Evolutionary conservation across 371 early-diverging fungal genomes (phyloP).

Genomic region (Mucor velutinosus): DNA sequence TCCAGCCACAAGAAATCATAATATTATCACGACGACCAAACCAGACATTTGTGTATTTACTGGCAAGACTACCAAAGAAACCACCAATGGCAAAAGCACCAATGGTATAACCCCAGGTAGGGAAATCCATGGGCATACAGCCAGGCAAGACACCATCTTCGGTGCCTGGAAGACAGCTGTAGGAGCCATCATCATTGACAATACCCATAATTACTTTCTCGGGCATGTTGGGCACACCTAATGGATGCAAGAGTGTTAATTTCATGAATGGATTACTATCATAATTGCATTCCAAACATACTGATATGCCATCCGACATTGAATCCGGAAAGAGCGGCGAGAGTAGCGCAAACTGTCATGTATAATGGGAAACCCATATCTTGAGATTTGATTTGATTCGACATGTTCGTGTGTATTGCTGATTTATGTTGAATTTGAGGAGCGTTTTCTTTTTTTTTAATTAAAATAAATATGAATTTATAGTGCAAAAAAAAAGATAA

Average conservation of each 20-base stretch:
- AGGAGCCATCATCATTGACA: constrained; percentile 16
- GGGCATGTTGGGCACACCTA: constrained; percentile 55
- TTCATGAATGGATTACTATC: background rate
- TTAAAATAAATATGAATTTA: background rate
- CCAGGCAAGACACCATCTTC: constrained; percentile 31
- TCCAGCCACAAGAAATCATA: constrained; percentile 38
- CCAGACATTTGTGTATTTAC: constrained; percentile 41
- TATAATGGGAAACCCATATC: constrained; percentile 41
- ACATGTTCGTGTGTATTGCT: constrained; percentile 11
- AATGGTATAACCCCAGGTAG: constrained; percentile 50
- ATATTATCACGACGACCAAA: constrained; percentile 46
- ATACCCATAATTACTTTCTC: constrained; percentile 34
- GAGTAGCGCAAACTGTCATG: constrained; percentile 38
- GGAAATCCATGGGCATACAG: constrained; percentile 46
- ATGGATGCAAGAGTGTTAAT: constrained; percentile 4
- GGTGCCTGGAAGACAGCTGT: constrained; percentile 32
- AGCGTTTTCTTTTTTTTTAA: constrained; percentile 8
- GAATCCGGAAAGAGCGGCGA: constrained; percentile 49
- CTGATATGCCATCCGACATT: constrained; percentile 52
- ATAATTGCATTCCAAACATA: constrained; percentile 17
- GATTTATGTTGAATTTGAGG: background rate
- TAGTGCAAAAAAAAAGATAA: constrained; percentile 2
- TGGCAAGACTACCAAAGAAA: constrained; percentile 44
- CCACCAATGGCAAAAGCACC: constrained; percentile 51
- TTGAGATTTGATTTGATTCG: constrained; percentile 29